These are phyloP conservation scores for Thermothielavioides terrestris DNA, from an alignment of 495 filamentous ascomycete species.

Conservation along the genomic window DNA sequence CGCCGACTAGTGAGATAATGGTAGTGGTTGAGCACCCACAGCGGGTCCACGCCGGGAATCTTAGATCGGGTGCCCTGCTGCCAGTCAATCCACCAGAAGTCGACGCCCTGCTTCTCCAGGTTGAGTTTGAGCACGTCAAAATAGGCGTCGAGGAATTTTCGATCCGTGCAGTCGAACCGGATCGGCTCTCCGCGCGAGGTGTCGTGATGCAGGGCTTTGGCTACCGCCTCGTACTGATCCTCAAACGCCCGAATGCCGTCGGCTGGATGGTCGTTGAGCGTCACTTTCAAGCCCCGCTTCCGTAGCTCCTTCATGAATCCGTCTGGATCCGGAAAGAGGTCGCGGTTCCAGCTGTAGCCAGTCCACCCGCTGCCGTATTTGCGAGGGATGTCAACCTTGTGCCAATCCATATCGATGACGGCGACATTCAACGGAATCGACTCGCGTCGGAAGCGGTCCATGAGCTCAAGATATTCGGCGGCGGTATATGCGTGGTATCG, in stretches of 20 bases:
- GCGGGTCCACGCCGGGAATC: constrained; percentile 48
- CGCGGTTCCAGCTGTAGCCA: constrained; percentile 51
- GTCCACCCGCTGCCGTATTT: constrained; percentile 46
- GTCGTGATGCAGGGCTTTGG: constrained; percentile 38
- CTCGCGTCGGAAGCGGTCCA: constrained; percentile 40
- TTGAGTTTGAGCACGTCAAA: constrained; percentile 45
- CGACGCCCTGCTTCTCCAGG: constrained; percentile 42
- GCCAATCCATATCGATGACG: constrained; percentile 58
- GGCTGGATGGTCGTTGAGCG: constrained; percentile 51
- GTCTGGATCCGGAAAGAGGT: constrained; percentile 46
- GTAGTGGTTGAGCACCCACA: constrained; percentile 57
- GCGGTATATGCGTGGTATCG: constrained; percentile 47
- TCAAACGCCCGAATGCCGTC: constrained; percentile 46
- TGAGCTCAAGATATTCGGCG: constrained; percentile 44
- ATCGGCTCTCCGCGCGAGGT: constrained; percentile 38
- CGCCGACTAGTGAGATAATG: constrained; percentile 45
- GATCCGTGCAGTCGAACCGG: constrained; percentile 45
- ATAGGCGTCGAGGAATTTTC: constrained; percentile 47
- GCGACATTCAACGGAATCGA: constrained; percentile 47
- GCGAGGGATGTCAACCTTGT: constrained; percentile 33
- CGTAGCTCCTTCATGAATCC: constrained; percentile 39
- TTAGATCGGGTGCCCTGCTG: constrained; percentile 47
- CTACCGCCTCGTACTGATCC: constrained; percentile 45
- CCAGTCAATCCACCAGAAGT: constrained; percentile 60
- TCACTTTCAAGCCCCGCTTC: constrained; percentile 34